These are phyloP conservation scores for Knoxia roxburghii DNA, from an alignment of 257 asterid genomes.

Conservation along the genomic window DNA sequence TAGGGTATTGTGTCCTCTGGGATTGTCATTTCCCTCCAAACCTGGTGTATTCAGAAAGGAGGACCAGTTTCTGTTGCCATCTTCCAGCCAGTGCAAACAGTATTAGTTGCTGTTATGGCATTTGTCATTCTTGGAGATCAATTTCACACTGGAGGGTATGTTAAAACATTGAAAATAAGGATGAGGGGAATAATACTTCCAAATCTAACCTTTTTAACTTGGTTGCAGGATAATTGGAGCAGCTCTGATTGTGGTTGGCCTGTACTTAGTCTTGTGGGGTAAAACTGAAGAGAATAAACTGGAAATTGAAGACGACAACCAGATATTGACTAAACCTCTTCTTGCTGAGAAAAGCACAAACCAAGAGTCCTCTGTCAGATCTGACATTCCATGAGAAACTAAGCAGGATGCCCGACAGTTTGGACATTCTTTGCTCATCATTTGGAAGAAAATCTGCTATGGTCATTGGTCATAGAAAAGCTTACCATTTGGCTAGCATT, in stretches of 20 bases:
- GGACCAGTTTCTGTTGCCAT: conserved; percentile 86
- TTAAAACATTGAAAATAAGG: too few relatives aligned
- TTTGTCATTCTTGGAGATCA: conserved; percentile 65
- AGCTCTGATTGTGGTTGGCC: conserved; percentile 58
- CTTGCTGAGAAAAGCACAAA: conserved; percentile 30
- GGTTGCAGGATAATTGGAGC: conserved; percentile 68
- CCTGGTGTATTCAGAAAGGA: conserved; percentile 91
- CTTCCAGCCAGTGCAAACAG: conserved; percentile 91
- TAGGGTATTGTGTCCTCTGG: conserved; percentile 89
- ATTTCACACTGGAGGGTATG: conserved; percentile 75
- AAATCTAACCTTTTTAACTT: conserved; percentile 5
- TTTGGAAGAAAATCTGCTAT: conserved; percentile 3
- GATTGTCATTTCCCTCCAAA: conserved; percentile 68
- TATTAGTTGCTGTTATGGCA: conserved; percentile 76
- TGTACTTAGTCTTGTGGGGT: conserved; percentile 78
- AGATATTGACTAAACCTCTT: conserved; percentile 53
- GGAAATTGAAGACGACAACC: conserved; percentile 36
- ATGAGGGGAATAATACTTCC: too few relatives aligned
- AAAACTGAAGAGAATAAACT: conserved; percentile 56
- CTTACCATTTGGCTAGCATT: conserved; percentile 18
- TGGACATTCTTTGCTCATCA: conserved; percentile 10
- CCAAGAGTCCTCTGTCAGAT: conserved; percentile 31
- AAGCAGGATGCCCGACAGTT: conserved; percentile 15
- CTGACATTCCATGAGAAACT: conserved; percentile 35
- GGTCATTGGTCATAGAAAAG: conserved; percentile 20